Base-by-base conservation (phyloP, 2,329 filamentous ascomycete species). In the Paraphoma sp. region DNA sequence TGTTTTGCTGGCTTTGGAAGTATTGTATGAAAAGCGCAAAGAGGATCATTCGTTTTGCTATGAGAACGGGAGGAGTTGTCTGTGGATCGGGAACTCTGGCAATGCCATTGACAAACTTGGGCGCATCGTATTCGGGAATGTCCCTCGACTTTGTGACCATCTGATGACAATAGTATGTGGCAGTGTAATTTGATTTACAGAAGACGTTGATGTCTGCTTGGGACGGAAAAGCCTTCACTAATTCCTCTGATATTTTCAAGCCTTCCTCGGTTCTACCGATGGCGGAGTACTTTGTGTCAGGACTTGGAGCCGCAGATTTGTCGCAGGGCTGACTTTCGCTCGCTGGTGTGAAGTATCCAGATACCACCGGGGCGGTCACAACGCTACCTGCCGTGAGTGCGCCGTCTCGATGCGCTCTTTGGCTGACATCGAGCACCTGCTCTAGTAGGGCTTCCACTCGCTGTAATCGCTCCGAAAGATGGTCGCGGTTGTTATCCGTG, bases 21-120 rank as follows among this genome's bases (percentile, higher is more conserved):
- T 60, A 60, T 57, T 73, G 71, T 3, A 77, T 51, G 16, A 65
- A 59, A 8, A 66, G 68, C 28, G 71, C 72, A 30, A 76, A 60
- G 2, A 69, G 56, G 14, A 78, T 64, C 72, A 78, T 75, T 18
- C 62, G 52, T 44, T 62, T 72, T 16, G 74, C 72, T n/a, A 77
- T 53, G 11, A 74, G 45, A 10, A 76, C 61, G 1, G 72, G 73
- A 38, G 72, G 73, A 33, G 45, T 45, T 50, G 44, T 45, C 49
- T 40, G 47, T 16, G 36, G 10, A n/a, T 59, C 49, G 12, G 61
- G 59, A 6, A 54, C 48, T 3, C 31, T 48, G 5, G 54, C 59
- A 23, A 62, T 23, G 28, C 48, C 46, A 18, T 61, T 50, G 18
- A 46, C 48, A 17, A 60, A 44, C 10, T 43, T 18, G 17, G 46